Base-by-base conservation (phyloP, 108 stramenopile genomes). In the Aurantiochytrium sp. region DNA sequence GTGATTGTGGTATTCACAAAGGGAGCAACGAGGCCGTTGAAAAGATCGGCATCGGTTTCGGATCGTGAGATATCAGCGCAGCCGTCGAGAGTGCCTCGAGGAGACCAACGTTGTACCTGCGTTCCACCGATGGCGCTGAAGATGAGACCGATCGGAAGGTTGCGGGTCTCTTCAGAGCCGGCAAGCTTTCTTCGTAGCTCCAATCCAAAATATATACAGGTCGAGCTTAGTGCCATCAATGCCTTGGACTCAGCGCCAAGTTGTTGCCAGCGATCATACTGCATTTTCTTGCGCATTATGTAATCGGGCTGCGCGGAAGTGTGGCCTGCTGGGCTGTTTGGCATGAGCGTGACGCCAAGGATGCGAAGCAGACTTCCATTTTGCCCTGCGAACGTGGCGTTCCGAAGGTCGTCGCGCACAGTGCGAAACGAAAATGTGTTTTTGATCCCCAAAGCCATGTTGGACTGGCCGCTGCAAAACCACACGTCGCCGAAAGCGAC, bases 401-500 rank as follows among this genome's bases (percentile, higher is more conserved):
- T 43, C 42, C 35, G 25, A 4, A 91, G 76, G 0, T 51, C 60
- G 42, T 49, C 29, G 5, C 18, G 43, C 18, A 53, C 49, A 12
- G 58, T 60, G 25, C 72, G 19, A 4, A 14, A 23, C 23, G 42
- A 45, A 72, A 57, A 91, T 4, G 60, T 72, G 12, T 89, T 47
- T 28, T 43, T 29, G 4, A 89, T 21, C 18, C 16, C 14, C 19
- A 91, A 55, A 4, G 14, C 12, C 90, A 91, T 91, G 88, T 91
- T 91, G 5, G 88, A 88, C 72, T 91, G 90, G 16, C 90, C 90
- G 25, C 43, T 44, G 72, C 90, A 91, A 44, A 57, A 72, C 87
- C 88, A 91, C 59, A 91, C 87, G 53, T 88, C 90, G 35, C 90
- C 87, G 51, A 89, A 91, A 10, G 88, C 89, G 19, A 91, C 64